Evolutionary conservation across 2,329 filamentous ascomycete genomes (phyloP).

Genomic region (Apiospora koreana): DNA sequence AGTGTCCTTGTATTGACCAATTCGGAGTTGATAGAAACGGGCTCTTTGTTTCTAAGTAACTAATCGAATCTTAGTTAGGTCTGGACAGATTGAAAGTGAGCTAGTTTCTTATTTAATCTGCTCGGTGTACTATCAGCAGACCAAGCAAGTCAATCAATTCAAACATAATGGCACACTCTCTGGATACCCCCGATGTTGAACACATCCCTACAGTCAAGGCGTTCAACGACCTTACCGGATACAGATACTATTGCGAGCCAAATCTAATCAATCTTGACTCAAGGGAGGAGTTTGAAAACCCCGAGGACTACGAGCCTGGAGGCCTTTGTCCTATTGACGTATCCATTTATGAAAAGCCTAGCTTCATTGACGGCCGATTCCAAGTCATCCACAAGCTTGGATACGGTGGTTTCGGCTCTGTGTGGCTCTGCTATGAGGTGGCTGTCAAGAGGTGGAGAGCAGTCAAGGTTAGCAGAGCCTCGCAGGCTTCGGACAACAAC

Average conservation of each 20-base stretch:
- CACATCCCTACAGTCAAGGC: background rate
- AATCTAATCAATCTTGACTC: background rate
- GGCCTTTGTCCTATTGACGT: background rate
- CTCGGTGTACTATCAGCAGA: too few species aligned
- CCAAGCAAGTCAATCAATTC: background rate
- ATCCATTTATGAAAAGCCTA: fast-evolving
- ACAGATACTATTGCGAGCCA: background rate
- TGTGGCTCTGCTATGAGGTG: background rate
- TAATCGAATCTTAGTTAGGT: too few species aligned
- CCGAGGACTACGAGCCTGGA: background rate
- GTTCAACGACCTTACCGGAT: background rate
- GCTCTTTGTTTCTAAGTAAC: too few species aligned
- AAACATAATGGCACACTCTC: background rate
- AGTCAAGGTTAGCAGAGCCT: background rate
- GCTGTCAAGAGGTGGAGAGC: background rate
- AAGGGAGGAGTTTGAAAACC: background rate
- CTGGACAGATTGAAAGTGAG: too few species aligned
- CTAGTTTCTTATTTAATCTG: background rate
- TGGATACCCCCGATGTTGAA: background rate
- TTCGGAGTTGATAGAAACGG: too few species aligned
- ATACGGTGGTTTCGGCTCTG: background rate
- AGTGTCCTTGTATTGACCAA: too few species aligned
- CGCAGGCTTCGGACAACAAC: background rate
- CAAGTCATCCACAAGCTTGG: background rate
- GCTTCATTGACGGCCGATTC: background rate